Evolutionary conservation across 2,329 filamentous ascomycete species (phyloP).

Genomic region (Nigrospora sphaerica): DNA sequence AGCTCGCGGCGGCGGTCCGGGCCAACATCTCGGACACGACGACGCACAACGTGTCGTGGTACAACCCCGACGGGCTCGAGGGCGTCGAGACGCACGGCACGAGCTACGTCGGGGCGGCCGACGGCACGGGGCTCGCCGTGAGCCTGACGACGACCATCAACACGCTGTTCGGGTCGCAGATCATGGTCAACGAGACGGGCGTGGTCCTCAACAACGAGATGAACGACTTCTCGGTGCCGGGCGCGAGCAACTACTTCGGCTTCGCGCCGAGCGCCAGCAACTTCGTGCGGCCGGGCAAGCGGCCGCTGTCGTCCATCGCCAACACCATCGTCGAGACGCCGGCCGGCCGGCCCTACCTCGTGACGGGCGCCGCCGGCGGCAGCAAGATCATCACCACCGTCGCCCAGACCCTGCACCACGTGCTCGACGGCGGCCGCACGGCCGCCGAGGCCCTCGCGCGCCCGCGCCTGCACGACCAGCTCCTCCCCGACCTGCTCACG

Average conservation of each 20-base stretch:
- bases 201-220: slow-evolving; percentile 62
- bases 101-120: slow-evolving; percentile 59
- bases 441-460: slow-evolving; percentile 55
- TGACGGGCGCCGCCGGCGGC: slow-evolving; percentile 74
- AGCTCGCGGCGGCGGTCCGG: slow-evolving; percentile 45
- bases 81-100: slow-evolving; percentile 58
- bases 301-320: slow-evolving; percentile 70
- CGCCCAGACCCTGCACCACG: slow-evolving; percentile 68
- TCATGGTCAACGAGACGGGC: slow-evolving; percentile 77
- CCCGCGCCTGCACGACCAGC: slow-evolving; percentile 76
- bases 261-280: slow-evolving; percentile 70
- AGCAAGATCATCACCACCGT: slow-evolving; percentile 79
- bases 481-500: slow-evolving; percentile 58
- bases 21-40: slow-evolving; percentile 33
- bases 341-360: slow-evolving; percentile 62
- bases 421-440: slow-evolving; percentile 61
- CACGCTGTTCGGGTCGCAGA: slow-evolving; percentile 65
- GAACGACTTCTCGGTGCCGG: slow-evolving; percentile 74
- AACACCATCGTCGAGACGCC: slow-evolving; percentile 69
- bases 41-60: slow-evolving; percentile 31
- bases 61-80: slow-evolving; percentile 38
- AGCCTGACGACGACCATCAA: slow-evolving; percentile 79
- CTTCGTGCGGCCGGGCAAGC: slow-evolving; percentile 69
- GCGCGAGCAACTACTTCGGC: slow-evolving; percentile 64
- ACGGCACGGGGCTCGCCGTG: slow-evolving; percentile 64